Conservation (phyloP, 2,329 filamentous ascomycete genomes). For the Pseudocercospora pini-densiflorae region DNA sequence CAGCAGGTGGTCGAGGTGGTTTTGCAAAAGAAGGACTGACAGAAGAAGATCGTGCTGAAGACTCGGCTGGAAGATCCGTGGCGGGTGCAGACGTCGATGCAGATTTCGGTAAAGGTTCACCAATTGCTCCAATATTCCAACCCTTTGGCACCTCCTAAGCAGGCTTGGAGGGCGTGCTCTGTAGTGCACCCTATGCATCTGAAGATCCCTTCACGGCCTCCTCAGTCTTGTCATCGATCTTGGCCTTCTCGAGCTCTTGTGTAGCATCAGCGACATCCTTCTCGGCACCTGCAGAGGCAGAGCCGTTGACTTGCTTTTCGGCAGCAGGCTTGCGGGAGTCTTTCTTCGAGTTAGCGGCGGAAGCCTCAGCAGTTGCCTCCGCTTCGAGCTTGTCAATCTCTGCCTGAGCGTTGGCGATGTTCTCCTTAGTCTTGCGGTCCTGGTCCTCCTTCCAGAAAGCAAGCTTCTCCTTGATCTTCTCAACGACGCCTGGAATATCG, state of each 20-base stretch:
- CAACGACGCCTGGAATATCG: constrained; percentile 77
- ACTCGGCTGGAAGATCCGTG: background rate
- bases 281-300: constrained; percentile 59
- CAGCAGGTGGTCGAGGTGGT: background rate
- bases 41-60: background rate
- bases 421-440: constrained; percentile 85
- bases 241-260: constrained; percentile 64
- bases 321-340: constrained; percentile 41
- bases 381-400: constrained; percentile 83
- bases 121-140: background rate
- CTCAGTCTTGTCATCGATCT: constrained; percentile 57
- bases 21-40: background rate
- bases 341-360: constrained; percentile 49
- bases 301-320: constrained; percentile 60
- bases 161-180: background rate
- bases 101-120: background rate
- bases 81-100: background rate
- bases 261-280: constrained; percentile 62
- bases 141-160: background rate
- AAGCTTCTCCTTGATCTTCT: constrained; percentile 93
- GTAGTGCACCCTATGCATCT: background rate
- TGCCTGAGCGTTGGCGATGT: constrained; percentile 94
- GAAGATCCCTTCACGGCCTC: background rate
- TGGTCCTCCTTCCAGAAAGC: constrained; percentile 91
- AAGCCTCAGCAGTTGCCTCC: constrained; percentile 65